Evolutionary conservation across 1,284 basidiomycete genomes (phyloP), one percentile per base, ranked within the genome.

Genomic region (Coniophora puteana): DNA sequence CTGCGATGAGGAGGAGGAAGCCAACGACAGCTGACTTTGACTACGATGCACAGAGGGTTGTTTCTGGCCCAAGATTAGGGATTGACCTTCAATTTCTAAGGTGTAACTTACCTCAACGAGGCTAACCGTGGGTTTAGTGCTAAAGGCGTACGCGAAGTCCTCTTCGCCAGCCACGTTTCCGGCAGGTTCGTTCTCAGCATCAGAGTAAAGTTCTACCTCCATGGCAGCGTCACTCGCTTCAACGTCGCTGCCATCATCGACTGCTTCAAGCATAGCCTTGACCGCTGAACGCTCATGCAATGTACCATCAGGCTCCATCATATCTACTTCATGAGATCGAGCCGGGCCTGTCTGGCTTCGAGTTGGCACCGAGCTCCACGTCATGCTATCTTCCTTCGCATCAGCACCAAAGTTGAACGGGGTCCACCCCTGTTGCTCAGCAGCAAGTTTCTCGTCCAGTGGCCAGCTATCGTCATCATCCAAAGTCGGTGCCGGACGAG

Each of bases 391-490:
- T 37, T 85, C 80, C 47, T 74, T 62, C 45, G 66, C 55, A 40
- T 63, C 50, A 42, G 61, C 67, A 36, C 55, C 63, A 29, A 59
- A 59, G 27, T 63, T 61, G 36, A 59, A 59, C 38, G 78, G 78
- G 21, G 74, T 75, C 83, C 84, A 86, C 44, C 62, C 65, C 43
- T 65, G 60, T 43, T 74, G 65, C 7, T 65, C 68, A 22, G 68
- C 65, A 3, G 69, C 64, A 43, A 82, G 62, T 51, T 78, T 81
- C 46, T 81, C 81, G 30, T 83, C 77, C 28, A 83, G 61, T 8
- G 77, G 80, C 82, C 83, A 88, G 54, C 80, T 85, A 51, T 85
- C 82, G 36, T 84, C 80, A 24, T 80, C 80, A 23, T 79, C 80
- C 23, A 50, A 51, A 66, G 44, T 29, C 61, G 45, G 34, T 59